These are phyloP conservation scores for Cordyceps fumosorosea DNA, from an alignment of 2,329 filamentous ascomycete species.

Conservation along the genomic window DNA sequence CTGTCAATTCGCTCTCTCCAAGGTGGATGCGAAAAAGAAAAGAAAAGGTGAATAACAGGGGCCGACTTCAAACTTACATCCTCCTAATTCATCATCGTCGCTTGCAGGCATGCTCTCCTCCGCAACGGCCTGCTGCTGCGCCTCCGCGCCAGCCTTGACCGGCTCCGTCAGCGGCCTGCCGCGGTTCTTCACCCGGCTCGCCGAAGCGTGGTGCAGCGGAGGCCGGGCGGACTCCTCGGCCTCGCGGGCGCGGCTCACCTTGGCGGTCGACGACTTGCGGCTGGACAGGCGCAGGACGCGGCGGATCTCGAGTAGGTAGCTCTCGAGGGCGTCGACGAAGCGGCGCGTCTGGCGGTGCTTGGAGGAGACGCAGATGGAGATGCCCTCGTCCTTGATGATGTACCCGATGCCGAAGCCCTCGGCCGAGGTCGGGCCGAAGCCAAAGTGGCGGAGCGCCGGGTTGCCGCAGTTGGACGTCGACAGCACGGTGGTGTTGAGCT, in stretches of 20 bases:
- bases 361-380: constrained; percentile 73
- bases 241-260: constrained; percentile 47
- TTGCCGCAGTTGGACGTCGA: constrained; percentile 99
- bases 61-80: constrained; percentile 60
- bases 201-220: neutral
- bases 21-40: too few relatives aligned
- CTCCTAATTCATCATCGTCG: constrained; percentile 84
- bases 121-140: constrained; percentile 43
- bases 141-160: constrained; percentile 37
- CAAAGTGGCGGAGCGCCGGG: constrained; percentile 88
- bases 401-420: constrained; percentile 97
- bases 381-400: constrained; percentile 84
- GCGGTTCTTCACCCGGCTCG: constrained; percentile 57
- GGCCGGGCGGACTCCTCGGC: constrained; percentile 37
- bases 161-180: constrained; percentile 63
- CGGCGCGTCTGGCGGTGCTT: constrained; percentile 91
- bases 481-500: constrained; percentile 86
- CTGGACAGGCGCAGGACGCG: constrained; percentile 69
- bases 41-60: constrained; percentile 10
- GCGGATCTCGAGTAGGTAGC: constrained; percentile 84
- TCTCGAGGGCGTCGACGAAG: constrained; percentile 83
- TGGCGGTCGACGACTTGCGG: constrained; percentile 35
- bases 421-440: constrained; percentile 88
- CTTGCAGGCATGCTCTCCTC: constrained; percentile 67
- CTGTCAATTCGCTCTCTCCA: neutral